Evolutionary conservation across 345 rosid genomes (phyloP).

Genomic region (Camelina sativa): DNA sequence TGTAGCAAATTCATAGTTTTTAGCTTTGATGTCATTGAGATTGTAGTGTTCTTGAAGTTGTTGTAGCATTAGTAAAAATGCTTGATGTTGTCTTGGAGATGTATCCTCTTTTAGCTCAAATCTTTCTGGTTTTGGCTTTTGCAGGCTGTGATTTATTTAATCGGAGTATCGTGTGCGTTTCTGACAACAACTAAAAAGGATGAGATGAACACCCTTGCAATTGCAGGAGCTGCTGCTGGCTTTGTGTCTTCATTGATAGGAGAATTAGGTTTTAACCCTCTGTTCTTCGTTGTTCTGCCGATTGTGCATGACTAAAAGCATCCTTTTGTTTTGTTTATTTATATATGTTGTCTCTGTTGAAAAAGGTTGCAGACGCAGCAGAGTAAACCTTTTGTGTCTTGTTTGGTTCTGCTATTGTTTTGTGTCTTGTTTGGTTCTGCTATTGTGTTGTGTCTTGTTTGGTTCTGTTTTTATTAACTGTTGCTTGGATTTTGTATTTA

Average conservation of each 20-base stretch:
- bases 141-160: constrained; percentile 55
- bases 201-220: constrained; percentile 37
- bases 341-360: constrained; percentile 17
- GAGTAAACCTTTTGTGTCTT: constrained; percentile 53
- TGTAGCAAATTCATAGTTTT: neutral
- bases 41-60: constrained; percentile 7
- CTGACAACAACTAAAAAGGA: too few species aligned
- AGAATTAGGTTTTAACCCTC: constrained; percentile 55
- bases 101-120: constrained; percentile 13
- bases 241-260: constrained; percentile 56
- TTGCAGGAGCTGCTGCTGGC: constrained; percentile 51
- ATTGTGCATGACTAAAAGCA: neutral
- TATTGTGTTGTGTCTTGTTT: too few species aligned
- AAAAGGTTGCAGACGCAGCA: constrained; percentile 70
- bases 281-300: neutral
- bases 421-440: too few species aligned
- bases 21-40: constrained; percentile 7
- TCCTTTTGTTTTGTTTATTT: constrained; percentile 20
- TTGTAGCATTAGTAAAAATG: neutral
- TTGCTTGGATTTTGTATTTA: too few species aligned
- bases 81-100: neutral
- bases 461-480: too few species aligned
- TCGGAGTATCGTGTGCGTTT: too few species aligned
- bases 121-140: constrained; percentile 7
- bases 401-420: too few species aligned